Evolutionary conservation across 208 protist species (phyloP).

Genomic region (Porcisia deanei): DNA sequence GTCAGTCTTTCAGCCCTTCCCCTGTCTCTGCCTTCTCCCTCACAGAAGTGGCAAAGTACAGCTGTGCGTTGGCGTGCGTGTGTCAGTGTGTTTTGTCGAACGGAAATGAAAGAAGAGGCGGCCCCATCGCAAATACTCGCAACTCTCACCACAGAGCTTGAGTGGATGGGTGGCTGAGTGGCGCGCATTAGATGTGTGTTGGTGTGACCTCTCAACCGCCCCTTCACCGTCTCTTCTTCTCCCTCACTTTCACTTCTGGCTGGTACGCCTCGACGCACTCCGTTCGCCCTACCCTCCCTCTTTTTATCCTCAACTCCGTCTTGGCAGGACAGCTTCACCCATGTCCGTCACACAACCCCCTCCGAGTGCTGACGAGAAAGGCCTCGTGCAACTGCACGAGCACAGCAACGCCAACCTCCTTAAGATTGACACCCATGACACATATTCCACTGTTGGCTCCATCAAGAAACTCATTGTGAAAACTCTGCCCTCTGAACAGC

Average conservation of each 20-base stretch:
- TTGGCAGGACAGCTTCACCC: neutral
- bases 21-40: neutral
- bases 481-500: slow-evolving; percentile 33
- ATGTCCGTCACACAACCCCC: slow-evolving; percentile 20
- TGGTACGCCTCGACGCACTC: neutral
- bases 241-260: neutral
- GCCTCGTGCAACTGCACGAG: slow-evolving; percentile 43
- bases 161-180: neutral
- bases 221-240: neutral
- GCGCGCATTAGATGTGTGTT: neutral
- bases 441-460: slow-evolving; percentile 69
- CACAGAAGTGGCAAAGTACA: neutral
- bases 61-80: neutral
- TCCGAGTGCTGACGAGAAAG: slow-evolving; percentile 8
- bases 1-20: neutral
- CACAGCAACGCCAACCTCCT: slow-evolving; percentile 89
- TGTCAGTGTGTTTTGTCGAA: neutral
- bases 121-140: neutral
- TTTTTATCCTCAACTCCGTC: slow-evolving; percentile 5
- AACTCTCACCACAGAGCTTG: neutral
- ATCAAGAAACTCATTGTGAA: slow-evolving; percentile 83
- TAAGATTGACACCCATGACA: slow-evolving; percentile 89
- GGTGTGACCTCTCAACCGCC: neutral
- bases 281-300: neutral
- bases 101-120: neutral